Evolutionary conservation across 1,284 basidiomycete genomes (phyloP), one percentile per base, ranked within the genome.

Genomic region (Trichosporon ovoides): DNA sequence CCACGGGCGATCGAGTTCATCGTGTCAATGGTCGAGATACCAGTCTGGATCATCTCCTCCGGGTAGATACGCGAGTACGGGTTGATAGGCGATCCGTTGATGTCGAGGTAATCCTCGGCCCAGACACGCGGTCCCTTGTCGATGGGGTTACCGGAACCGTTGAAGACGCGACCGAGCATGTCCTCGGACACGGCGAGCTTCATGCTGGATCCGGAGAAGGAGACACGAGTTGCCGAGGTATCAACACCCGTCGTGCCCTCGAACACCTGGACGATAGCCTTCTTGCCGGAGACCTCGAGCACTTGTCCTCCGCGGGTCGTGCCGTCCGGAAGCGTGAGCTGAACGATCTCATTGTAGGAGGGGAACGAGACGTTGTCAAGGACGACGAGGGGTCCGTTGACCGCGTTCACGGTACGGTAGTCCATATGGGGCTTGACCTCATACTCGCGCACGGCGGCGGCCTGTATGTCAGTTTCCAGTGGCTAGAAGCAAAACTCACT

Each of bases 1-100:
- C 96, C 96, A 82, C 96, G 92, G 59, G 96, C 96, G 75, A 99
- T 98, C 63, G 95, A 96, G 81, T 98, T 96, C 94, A 98, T 97
- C 53, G 86, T 87, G 78, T 98, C 93, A 74, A 98, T 97, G 34
- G 96, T 98, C 38, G 95, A 98, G 75, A 98, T 98, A 81, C 96
- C 96, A 19, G 96, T 98, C 79, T 98, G 96, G 68, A 99, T 98
- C 96, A 99, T 99, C 81, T 99, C 95, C 79, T 98, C 96, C 63
- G 96, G 96, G 81, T 99, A 98, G 80, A 98, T 97, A 76, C 96
- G 93, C 62, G 92, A 93, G 81, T 88, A 98, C 16, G 96, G 96
- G 80, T 99, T 99, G 81, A 98, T 98, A 52, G 95, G 96, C 7
- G 93, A 96, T 63, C 94, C 96, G 79, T 98, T 98, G 78, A 99